Evolutionary conservation across 2,329 filamentous ascomycete genomes (phyloP), one percentile per base, ranked within the genome.

Genomic region (Fusarium burgessii): DNA sequence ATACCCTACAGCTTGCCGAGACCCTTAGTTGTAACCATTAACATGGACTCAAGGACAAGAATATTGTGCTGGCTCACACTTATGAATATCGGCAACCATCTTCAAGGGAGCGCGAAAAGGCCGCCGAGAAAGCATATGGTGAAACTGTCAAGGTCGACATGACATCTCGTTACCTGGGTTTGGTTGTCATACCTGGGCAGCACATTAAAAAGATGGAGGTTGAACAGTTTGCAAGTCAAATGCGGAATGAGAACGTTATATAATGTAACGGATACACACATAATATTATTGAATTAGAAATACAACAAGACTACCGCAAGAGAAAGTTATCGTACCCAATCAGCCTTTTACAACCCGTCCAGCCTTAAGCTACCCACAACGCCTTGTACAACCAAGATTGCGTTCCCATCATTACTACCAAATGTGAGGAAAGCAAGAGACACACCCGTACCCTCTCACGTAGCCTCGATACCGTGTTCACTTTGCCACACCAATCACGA

Each of bases 131-230:
- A n/a, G 76, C 77, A 17, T 75, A 75, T 5, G 82, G 83, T 5
- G 80, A 79, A 25, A 84, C 81, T 17, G 77, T 92, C 60, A 88
- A 87, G 68, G 81, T 93, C 58, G 88, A 94, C 74, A 93, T 97
- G 90, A 92, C 89, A 29, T 94, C 92, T 73, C 90, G 96, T 58
- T 97, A 94, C 78, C 88, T 99, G 25, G 96, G 96, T 0, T 83
- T 98, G 29, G 90, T 99, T 5, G 95, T 98, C 27, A 89, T 99
- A 7, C 96, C 96, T 0, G 95, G 95, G 1, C 85, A 92, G 73
- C 90, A 97, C 78, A 93, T 99, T 73, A 90, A 87, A 64, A 95
- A 92, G 83, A 94, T 99, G 76, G 95, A 98, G 80, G 85, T 96
- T 49, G 94, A 98, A 78, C 91, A 95, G 71, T 91, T 91, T 77